Percentiles rank a stretch among this genome's conserved stretches.
Conservation (phyloP, 2,329 filamentous ascomycete genomes). For the Sphaerulina musiva region DNA sequence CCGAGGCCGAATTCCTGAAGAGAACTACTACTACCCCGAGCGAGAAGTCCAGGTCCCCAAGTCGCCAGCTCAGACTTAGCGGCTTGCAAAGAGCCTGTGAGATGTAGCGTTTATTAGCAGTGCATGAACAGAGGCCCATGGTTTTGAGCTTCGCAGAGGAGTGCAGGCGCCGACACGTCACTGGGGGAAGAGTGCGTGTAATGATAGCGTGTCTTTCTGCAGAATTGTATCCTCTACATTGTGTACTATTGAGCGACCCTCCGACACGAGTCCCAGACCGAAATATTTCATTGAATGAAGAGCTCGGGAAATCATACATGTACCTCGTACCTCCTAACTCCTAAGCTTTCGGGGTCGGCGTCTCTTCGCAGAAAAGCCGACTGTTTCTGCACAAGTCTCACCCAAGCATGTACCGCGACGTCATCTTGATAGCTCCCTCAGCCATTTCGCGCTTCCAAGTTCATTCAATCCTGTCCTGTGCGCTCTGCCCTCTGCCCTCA, state of each 20-base stretch:
- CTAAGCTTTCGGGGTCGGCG: neutral
- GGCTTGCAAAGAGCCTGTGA: slow-evolving; percentile 10
- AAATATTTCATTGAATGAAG: neutral
- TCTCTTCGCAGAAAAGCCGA: too few species aligned
- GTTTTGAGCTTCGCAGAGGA: slow-evolving; percentile 4
- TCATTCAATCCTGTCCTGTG: neutral
- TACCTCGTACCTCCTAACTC: too few species aligned
- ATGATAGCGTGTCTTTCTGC: slow-evolving; percentile 10
- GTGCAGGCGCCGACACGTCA: slow-evolving; percentile 9
- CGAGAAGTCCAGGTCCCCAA: slow-evolving; percentile 27
- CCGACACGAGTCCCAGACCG: neutral
- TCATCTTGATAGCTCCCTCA: neutral
- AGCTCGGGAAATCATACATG: too few species aligned
- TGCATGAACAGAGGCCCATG: neutral
- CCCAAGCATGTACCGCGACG: neutral
- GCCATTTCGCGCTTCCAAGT: neutral
- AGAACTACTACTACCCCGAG: slow-evolving; percentile 71
- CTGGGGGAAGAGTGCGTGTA: neutral
- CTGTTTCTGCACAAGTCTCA: neutral
- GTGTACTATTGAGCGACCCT: slow-evolving; percentile 14
- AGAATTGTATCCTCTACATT: neutral
- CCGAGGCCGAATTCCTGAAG: slow-evolving; percentile 79
- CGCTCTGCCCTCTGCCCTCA: neutral
- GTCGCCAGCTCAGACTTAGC: slow-evolving; percentile 27
- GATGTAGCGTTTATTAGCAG: slow-evolving; percentile 4